Evolutionary conservation across 768 basidiomycete genomes (phyloP), one percentile per base, ranked within the genome.

Genomic region (Termitomyces sp.): DNA sequence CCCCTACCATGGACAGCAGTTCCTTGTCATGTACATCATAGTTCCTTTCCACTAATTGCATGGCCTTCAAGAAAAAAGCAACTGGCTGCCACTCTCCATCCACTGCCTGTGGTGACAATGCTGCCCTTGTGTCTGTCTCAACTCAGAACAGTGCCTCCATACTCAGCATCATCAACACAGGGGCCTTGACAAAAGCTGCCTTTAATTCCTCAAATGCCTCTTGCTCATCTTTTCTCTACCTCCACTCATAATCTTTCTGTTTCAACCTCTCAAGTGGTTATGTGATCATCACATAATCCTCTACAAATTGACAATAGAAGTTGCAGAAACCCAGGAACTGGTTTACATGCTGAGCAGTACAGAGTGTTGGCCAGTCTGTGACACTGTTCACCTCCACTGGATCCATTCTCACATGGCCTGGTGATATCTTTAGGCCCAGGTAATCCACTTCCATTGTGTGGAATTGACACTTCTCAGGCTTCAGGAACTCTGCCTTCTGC

Each of bases 1-100:
- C 64, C n/a, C 63, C 21, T 8, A 81, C 67, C 16, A 81, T 74
- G 0, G 75, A 78, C 2, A 81, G 66, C 1, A n/a, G n/a, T n/a
- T n/a, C n/a, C n/a, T n/a, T n/a, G n/a, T n/a, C n/a, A n/a, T n/a
- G n/a, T n/a, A n/a, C 64, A 19, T 71, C 66, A 62, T 80, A 80
- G 59, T 81, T 79, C 6, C 62, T 51, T 55, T 80, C 73, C 0
- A 73, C 66, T 0, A 53, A 14, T 4, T 32, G 58, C 3, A 76
- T n/a, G 5, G 17, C 14, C 31, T 48, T 48, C 31, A 31, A 48
- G 11, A 51, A 58, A 53, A 69, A 80, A 0, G 65, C 72, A 11
- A 78, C 61, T 0, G 77, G 75, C 4, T 69, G 69, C 62, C 66
- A 54, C 31, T 44, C 44, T 6, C 23, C 34, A n/a, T 47, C 44